Base-by-base conservation (phyloP, 2,329 filamentous ascomycete species). In the Colletotrichum sp. region DNA sequence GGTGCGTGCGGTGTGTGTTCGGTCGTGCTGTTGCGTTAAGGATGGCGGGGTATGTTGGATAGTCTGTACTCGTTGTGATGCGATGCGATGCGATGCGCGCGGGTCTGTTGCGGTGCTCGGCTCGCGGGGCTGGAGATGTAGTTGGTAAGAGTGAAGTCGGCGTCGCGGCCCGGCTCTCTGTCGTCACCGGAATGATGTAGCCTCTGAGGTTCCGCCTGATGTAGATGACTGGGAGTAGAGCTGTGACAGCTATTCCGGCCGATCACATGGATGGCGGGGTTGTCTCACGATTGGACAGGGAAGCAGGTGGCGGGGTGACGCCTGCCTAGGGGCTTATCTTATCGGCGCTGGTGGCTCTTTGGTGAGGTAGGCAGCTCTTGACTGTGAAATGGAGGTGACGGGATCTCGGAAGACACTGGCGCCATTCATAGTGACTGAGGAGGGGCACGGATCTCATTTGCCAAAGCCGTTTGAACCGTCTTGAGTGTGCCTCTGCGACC, bases 261-360 rank as follows among this genome's bases (percentile, higher is more conserved):
- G 77, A 78, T 78, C 77, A 78, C 77, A 77, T 78, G 77, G 75
- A 78, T 77, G 75, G 77, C 77, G 77, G 77, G 77, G 77, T 78
- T 77, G 77, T 73, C 77, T 78, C 75, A 78, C 75, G 66, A 76
- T 72, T 73, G 77, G 75, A 71, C 72, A 66, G 68, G 77, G 60
- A 55, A 39, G 72, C 44, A 55, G 32, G 64, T 73, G 73, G 73
- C 73, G 76, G 76, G 77, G 66, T 70, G 55, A 52, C 25, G 64
- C 70, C 65, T 69, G 64, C 61, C 68, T 60, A 28, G 55, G 15
- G 22, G 63, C 77, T 78, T 78, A 78, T 78, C 77, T 78, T 78
- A 78, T 77, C 77, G 59, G 52, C 1, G 15, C 19, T 34, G 34
- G 22, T 19, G 27, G 28, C 59, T 34, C 59, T 48, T 48, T 0